Percentiles rank a stretch among this genome's conserved stretches.
Conservation (phyloP, 2,329 filamentous ascomycete genomes). For the Thielaviopsis punctulata region DNA sequence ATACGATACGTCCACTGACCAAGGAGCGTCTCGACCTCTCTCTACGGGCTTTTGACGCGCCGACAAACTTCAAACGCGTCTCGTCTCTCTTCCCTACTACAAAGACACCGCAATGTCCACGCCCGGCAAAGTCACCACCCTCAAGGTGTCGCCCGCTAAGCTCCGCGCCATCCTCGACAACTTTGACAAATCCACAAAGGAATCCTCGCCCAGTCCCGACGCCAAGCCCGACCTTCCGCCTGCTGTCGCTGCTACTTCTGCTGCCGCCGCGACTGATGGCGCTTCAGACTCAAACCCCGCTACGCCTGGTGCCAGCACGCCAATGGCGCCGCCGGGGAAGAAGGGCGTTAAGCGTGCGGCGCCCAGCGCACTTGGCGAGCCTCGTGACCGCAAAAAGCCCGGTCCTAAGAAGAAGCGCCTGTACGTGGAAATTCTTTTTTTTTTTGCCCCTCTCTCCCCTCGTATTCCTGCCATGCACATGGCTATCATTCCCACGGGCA, state of each 20-base stretch:
- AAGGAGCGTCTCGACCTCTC: too few species aligned
- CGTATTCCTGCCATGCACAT: too few species aligned
- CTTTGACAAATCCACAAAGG: constrained; percentile 23
- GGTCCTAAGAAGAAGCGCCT: constrained; percentile 89
- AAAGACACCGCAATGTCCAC: constrained; percentile 8
- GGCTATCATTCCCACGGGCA: too few species aligned
- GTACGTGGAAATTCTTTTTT: too few species aligned
- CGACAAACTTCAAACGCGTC: not conserved
- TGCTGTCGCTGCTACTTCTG: not conserved
- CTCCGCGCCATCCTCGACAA: constrained; percentile 32
- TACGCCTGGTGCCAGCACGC: constrained; percentile 41
- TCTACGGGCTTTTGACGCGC: too few species aligned
- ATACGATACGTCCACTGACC: too few species aligned
- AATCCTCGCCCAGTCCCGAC: constrained; percentile 28
- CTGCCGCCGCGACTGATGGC: constrained; percentile 27
- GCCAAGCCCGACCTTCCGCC: constrained; percentile 16
- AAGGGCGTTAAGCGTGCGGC: constrained; percentile 58
- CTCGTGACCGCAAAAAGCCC: constrained; percentile 70
- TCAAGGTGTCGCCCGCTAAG: constrained; percentile 32
- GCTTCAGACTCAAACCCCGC: constrained; percentile 42
- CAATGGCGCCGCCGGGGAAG: constrained; percentile 56
- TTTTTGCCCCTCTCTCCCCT: too few species aligned
- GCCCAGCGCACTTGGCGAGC: constrained; percentile 41
- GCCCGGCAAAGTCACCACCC: constrained; percentile 20
- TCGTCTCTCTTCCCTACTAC: not conserved